Conservation (phyloP, 331 rosid genomes). For the Dryas integrifolia region DNA sequence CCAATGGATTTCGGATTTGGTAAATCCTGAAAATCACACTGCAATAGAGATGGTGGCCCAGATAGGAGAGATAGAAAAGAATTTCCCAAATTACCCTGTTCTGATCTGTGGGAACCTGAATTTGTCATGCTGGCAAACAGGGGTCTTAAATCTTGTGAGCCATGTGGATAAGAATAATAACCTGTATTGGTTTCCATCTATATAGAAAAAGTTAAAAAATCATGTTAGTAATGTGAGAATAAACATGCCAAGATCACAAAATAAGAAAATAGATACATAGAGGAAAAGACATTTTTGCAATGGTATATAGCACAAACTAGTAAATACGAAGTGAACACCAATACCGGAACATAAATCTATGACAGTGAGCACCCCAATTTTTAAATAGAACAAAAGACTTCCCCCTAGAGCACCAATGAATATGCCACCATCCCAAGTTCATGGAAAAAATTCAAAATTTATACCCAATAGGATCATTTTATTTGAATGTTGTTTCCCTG, state of each 20-base stretch:
- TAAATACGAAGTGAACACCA: background rate
- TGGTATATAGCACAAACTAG: background rate
- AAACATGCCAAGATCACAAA: background rate
- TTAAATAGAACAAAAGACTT: background rate
- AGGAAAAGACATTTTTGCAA: background rate
- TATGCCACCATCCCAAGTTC: background rate
- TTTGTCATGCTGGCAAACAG: slow-evolving; percentile 22
- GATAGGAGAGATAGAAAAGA: slow-evolving; percentile 47
- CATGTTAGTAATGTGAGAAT: background rate
- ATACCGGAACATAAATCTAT: background rate
- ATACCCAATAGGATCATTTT: background rate
- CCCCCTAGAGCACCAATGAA: background rate
- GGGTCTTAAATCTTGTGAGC: slow-evolving; percentile 37
- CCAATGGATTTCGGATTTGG: slow-evolving; percentile 32
- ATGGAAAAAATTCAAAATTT: background rate
- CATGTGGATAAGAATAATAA: slow-evolving; percentile 26
- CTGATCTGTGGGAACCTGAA: slow-evolving; percentile 34
- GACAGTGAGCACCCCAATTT: background rate
- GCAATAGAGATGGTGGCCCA: slow-evolving; percentile 41
- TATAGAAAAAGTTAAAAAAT: slow-evolving; percentile 1
- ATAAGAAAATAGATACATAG: background rate
- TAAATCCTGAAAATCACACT: slow-evolving; percentile 40
- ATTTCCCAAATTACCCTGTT: slow-evolving; percentile 33
- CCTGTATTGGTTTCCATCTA: slow-evolving; percentile 39
- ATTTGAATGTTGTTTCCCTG: background rate